These are phyloP conservation scores for Epichloe gansuensis DNA, from an alignment of 2,329 filamentous ascomycete species.

Conservation along the genomic window DNA sequence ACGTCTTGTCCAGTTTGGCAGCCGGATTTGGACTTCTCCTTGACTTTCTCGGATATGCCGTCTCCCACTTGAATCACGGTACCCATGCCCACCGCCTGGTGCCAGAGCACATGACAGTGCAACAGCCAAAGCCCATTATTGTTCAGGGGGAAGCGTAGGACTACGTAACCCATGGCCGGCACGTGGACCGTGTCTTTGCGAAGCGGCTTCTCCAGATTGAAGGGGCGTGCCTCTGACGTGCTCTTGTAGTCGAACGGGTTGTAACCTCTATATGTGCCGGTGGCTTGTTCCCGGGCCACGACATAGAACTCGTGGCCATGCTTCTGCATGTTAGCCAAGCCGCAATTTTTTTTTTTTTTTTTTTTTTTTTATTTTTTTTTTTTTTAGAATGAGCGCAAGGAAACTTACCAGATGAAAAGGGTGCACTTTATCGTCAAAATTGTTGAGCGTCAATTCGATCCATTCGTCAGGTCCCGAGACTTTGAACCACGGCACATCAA, in stretches of 20 bases:
- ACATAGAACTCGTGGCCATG: conserved; percentile 12
- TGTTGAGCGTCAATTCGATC: conserved; percentile 36
- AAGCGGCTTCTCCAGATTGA: conserved; percentile 14
- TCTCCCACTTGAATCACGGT: conserved; percentile 7
- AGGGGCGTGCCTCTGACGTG: background rate
- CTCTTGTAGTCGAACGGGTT: conserved; percentile 7
- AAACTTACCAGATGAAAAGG: conserved; percentile 33
- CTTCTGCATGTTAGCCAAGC: conserved; percentile 1
- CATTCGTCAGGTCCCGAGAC: conserved; percentile 18
- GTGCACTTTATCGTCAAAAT: conserved; percentile 35
- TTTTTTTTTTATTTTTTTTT: no score
- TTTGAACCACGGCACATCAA: conserved; percentile 9
- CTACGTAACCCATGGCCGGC: conserved; percentile 21
- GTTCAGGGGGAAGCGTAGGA: conserved; percentile 21
- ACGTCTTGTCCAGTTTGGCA: background rate
- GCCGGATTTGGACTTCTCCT: background rate
- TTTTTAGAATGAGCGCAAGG: background rate
- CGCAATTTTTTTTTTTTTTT: no score
- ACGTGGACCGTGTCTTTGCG: conserved; percentile 21
- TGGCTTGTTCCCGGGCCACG: conserved; percentile 5
- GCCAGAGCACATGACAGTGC: conserved; percentile 26
- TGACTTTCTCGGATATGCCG: background rate
- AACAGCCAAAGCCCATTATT: conserved; percentile 26
- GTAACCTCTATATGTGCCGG: conserved; percentile 6
- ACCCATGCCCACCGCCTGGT: conserved; percentile 22